Base-by-base conservation (phyloP, 805 yeast species). In the Saccharomycopsis guyanensis region DNA sequence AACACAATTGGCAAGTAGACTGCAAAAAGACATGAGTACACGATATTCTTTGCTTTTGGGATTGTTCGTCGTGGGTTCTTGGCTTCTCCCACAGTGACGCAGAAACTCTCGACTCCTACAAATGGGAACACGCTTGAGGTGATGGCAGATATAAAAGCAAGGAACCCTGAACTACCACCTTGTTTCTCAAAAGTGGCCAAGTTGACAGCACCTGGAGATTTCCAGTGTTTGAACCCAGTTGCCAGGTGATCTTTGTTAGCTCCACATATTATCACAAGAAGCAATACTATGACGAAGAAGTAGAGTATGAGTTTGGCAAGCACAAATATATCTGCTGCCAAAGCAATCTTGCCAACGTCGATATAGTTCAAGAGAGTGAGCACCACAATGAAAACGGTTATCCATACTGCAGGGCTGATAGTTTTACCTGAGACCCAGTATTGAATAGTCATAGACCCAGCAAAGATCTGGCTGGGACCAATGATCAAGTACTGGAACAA, bases 1-100 rank as follows among this genome's bases (percentile, higher is more conserved):
- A 76, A 69, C 41, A 72, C 72, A 32, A 80, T 70, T 24, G 69
- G 61, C 44, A 77, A 54, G 68, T 78, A 80, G 55, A 78, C 75
- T 12, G 64, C 59, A 54, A 64, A 69, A 56, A 80, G 72, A 61
- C 78, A 75, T 62, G 70, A 73, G 43, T 78, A 66, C 41, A 79
- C 72, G 52, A 76, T 66, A 43, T 64, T 70, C 53, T 77, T 72
- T 16, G 78, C 79, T 53, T 68, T 71, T 7, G 76, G 76, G 52
- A 77, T 70, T 18, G 68, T 66, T 40, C 66, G 61, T 53, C 78
- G 65, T 27, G 80, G 78, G 42, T 68, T 66, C 18, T 58, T 56
- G 8, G 72, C 69, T 57, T 76, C 80, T 15, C 73, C 73, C 18
- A 71, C 66, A 39, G 73, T 65, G 19, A 73, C 63, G 39, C 69